phyloP scores from a whole-genome alignment of 2,329 filamentous ascomycete genomes.

The Nothopassalora personata region DNA sequence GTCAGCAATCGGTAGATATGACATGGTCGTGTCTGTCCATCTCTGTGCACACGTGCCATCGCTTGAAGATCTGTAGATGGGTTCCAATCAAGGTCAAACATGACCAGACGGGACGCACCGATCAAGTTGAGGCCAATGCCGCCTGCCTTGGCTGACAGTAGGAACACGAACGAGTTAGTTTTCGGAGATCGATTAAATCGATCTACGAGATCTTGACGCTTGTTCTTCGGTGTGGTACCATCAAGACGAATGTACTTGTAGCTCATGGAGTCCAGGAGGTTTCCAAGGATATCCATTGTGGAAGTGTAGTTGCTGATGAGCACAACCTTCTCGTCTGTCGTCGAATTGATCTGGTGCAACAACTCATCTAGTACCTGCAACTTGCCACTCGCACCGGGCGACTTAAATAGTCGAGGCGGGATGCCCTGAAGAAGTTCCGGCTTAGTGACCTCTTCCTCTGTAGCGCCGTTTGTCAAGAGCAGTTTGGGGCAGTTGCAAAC shows the following conservation, averaged over 20 bases:
- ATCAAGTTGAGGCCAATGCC: constrained; percentile 66
- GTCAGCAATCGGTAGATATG: constrained; percentile 65
- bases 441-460: constrained; percentile 34
- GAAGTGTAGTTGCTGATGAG: constrained; percentile 73
- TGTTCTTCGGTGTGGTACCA: constrained; percentile 58
- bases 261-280: constrained; percentile 55
- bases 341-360: constrained; percentile 55
- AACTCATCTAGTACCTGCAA: constrained; percentile 62
- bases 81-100: constrained; percentile 74
- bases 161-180: constrained; percentile 59
- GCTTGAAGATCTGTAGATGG: constrained; percentile 68
- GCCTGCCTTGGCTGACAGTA: constrained; percentile 67
- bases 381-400: constrained; percentile 58
- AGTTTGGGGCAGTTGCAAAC: constrained; percentile 66
- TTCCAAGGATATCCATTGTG: constrained; percentile 62
- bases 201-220: constrained; percentile 64
- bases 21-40: constrained; percentile 63
- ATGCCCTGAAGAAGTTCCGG: constrained; percentile 38
- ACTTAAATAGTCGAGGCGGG: constrained; percentile 51
- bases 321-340: constrained; percentile 64
- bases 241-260: constrained; percentile 64
- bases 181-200: constrained; percentile 60
- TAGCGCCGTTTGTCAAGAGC: constrained; percentile 46
- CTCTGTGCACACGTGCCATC: constrained; percentile 68
- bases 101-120: constrained; percentile 62